Evolutionary conservation across 192 early-diverging fungal species (phyloP).

Genomic region (Thamnidium elegans): DNA sequence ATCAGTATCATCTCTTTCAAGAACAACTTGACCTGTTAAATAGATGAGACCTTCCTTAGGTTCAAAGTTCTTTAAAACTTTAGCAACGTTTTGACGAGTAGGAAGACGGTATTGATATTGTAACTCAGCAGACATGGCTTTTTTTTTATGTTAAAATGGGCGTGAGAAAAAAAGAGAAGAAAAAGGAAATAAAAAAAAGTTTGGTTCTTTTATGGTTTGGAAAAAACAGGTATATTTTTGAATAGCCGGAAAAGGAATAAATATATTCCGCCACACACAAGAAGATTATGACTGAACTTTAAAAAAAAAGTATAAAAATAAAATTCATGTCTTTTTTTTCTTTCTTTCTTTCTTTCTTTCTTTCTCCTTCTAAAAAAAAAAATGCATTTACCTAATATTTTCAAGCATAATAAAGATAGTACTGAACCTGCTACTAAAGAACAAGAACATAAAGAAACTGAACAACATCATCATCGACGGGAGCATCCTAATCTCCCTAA

Average conservation of each 20-base stretch:
- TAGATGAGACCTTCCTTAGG: constrained; percentile 57
- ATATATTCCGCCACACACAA: background rate
- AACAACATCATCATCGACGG: background rate
- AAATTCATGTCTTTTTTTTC: background rate
- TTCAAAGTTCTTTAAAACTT: constrained; percentile 57
- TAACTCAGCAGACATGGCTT: constrained; percentile 6
- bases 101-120: constrained; percentile 31
- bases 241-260: background rate
- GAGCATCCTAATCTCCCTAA: constrained; percentile 5
- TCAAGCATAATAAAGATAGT: background rate
- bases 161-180: background rate
- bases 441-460: background rate
- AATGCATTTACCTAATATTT: constrained; percentile 11
- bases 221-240: background rate
- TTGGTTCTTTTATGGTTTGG: constrained; percentile 7
- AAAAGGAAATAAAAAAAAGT: background rate
- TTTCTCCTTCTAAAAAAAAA: background rate
- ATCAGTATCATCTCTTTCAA: constrained; percentile 69
- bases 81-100: constrained; percentile 60
- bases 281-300: background rate
- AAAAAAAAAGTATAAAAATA: background rate
- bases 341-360: background rate
- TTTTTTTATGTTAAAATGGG: no score
- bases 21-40: constrained; percentile 51
- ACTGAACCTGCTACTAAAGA: background rate